phyloP scores from a whole-genome alignment of 257 asterid genomes.

The Echites panduratus region DNA sequence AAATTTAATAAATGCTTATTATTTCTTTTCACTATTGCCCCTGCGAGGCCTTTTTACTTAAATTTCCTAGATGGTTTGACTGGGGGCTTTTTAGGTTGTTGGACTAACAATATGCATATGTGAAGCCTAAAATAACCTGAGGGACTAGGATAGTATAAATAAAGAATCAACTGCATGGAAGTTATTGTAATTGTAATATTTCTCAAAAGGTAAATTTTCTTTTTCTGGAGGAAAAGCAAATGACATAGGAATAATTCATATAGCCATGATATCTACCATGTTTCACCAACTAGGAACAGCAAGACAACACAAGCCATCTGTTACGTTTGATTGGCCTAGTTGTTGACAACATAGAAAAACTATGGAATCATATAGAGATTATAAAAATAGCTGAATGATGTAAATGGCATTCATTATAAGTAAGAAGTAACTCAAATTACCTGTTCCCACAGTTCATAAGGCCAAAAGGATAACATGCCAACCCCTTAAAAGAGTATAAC shows the following conservation, averaged over 20 bases:
- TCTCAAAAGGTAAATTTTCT: not conserved
- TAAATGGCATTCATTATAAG: not conserved
- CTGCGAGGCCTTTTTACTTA: too few relatives aligned
- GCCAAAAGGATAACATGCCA: conserved; percentile 53
- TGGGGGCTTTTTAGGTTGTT: too few relatives aligned
- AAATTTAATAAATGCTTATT: too few relatives aligned
- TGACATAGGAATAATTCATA: not conserved
- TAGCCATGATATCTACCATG: not conserved
- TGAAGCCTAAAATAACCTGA: too few relatives aligned
- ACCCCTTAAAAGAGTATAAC: conserved; percentile 50
- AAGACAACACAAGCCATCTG: not conserved
- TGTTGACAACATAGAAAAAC: not conserved
- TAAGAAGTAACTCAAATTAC: conserved; percentile 27
- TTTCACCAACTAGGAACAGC: too few relatives aligned
- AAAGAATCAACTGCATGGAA: not conserved
- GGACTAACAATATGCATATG: too few relatives aligned
- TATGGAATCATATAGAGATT: not conserved
- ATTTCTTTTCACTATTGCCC: too few relatives aligned
- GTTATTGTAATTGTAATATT: not conserved
- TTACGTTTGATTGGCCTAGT: not conserved
- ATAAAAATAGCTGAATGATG: conserved; percentile 1
- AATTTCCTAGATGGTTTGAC: too few relatives aligned
- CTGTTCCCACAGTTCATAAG: conserved; percentile 71
- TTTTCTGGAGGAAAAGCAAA: not conserved
- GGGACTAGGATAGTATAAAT: not conserved